Conservation (phyloP, 139 green algal species). For the Chloropicon primus region DNA sequence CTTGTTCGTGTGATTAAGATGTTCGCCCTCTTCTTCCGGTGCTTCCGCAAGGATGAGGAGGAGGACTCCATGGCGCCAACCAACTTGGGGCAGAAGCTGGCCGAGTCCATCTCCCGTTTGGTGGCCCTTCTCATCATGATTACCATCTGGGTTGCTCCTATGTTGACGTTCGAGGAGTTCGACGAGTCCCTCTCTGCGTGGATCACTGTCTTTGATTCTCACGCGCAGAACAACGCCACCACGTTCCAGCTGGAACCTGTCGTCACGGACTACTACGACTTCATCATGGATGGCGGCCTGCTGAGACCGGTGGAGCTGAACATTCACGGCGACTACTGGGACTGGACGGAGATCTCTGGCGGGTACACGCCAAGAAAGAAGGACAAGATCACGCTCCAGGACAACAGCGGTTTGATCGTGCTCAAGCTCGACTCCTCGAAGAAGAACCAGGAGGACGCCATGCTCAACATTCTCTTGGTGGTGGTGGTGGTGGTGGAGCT, state of each 20-base stretch:
- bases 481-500: slow-evolving; percentile 24
- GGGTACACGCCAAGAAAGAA: background rate
- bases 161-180: slow-evolving; percentile 6
- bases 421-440: slow-evolving; percentile 17
- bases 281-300: background rate
- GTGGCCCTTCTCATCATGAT: slow-evolving; percentile 12
- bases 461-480: slow-evolving; percentile 20
- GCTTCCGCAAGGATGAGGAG: background rate
- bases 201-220: background rate
- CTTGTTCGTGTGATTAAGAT: slow-evolving; percentile 8
- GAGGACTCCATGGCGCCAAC: slow-evolving; percentile 1
- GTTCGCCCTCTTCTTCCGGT: background rate
- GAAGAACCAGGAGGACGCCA: slow-evolving; percentile 15
- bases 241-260: background rate
- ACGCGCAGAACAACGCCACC: background rate
- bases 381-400: background rate
- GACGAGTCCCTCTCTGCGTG: background rate
- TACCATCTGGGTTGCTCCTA: slow-evolving; percentile 1
- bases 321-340: background rate
- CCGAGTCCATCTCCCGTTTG: slow-evolving; percentile 3
- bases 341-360: background rate
- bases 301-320: background rate
- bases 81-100: slow-evolving; percentile 3
- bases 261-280: background rate
- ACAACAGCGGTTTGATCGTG: background rate